Evolutionary conservation across 306 rosid species (phyloP), one percentile per base, ranked within the genome.

Genomic region (Cyclanthera cordifolia): DNA sequence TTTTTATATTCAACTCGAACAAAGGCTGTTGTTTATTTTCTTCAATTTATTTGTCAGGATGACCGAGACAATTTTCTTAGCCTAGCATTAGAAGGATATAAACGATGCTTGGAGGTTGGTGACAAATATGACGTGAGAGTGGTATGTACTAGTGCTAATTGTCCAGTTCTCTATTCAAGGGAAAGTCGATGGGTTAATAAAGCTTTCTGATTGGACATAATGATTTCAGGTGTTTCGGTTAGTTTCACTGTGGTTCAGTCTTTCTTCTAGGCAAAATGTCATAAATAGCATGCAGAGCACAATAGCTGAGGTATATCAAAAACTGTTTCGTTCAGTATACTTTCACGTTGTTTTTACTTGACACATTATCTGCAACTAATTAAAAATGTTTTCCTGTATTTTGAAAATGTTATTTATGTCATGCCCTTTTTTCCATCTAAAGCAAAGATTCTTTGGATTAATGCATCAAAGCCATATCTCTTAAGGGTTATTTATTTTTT

Each of bases 121-220:
- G 81, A 87, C 81, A 92, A 89, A 75, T 85, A 92, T 77, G 97
- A 92, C 72, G 90, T 92, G 72, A 88, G 96, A 82, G 92, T 85
- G 96, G 97, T 92, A 89, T 77, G 91, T 41, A 78, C 70, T 72
- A 61, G 91, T 41, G 76, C 70, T 72, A 61, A 71, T 66, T 23
- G 60, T 67, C 56, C 39, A 27, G 41, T 53, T 76, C 76, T 69
- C 77, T 32, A 2, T 48, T 60, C 21, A 21, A 37, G 53, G 13
- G 28, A 8, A 12, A 14, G 37, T 76, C 34, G 13, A n/a, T 16
- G 1, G 48, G 50, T 53, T 32, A 34, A 50, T 13, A 59, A 60
- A 58, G 39, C 45, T 67, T 52, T 32, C 27, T 56, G 63, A 28
- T 43, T 71, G 69, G 69, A 53, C 68, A 58, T 74, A 11, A 72